phyloP scores from a whole-genome alignment of 2,329 filamentous ascomycete genomes.

The Mollisia scopiformis region DNA sequence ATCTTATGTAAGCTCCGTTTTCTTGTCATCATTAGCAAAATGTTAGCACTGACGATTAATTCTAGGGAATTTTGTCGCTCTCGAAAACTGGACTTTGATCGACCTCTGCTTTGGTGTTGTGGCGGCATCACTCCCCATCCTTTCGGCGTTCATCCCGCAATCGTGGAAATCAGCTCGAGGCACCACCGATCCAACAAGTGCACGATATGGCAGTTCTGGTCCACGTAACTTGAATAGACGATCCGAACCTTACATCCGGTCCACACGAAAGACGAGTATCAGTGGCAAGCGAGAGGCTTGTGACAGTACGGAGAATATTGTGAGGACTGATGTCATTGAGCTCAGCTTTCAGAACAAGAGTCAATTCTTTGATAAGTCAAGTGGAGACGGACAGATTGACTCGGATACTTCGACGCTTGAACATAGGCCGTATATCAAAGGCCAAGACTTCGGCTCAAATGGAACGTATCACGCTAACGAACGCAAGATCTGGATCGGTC shows the following conservation, averaged over 20 bases:
- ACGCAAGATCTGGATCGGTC: not conserved
- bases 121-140: slow-evolving; percentile 39
- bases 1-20: slow-evolving; percentile 6
- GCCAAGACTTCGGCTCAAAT: too few species aligned
- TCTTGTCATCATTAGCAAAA: not conserved
- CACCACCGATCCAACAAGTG: not conserved
- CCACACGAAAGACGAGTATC: slow-evolving; percentile 6
- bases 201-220: not conserved
- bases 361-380: not conserved
- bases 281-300: slow-evolving; percentile 5
- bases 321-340: slow-evolving; percentile 24
- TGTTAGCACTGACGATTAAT: slow-evolving; percentile 25
- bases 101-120: slow-evolving; percentile 39
- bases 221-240: not conserved
- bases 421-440: too few species aligned
- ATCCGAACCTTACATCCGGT: slow-evolving; percentile 2
- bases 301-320: slow-evolving; percentile 25
- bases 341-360: slow-evolving; percentile 16
- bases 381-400: not conserved
- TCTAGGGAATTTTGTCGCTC: slow-evolving; percentile 33
- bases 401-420: too few species aligned
- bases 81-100: slow-evolving; percentile 37
- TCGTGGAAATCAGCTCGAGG: slow-evolving; percentile 16
- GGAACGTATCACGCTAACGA: not conserved
- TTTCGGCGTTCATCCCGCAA: slow-evolving; percentile 31